Base-by-base conservation (phyloP, 2,329 filamentous ascomycete genomes). In the Neofusicoccum umdonicola region DNA sequence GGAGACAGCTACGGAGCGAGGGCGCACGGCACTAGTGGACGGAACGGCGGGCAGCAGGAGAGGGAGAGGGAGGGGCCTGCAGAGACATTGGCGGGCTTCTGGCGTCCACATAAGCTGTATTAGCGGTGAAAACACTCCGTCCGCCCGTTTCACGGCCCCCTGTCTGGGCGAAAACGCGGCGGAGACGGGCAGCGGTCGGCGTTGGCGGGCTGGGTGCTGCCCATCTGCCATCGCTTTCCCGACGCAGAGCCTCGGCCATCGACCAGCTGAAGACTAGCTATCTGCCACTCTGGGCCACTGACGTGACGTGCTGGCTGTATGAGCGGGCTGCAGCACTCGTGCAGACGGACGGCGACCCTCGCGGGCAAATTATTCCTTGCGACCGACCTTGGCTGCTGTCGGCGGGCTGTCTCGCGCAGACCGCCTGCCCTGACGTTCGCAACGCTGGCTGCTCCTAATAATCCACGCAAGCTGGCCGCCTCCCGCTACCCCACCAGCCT, bases 81-180 rank as follows among this genome's bases (percentile, higher is more conserved):
- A 42, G 65, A 34, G 35, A 34, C 69, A 2, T 69, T 76, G 56
- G 70, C 69, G 11, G 72, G 76, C 4, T 82, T 82, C 69, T 82
- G 80, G 80, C 77, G 75, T 68, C 79, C 79, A 12, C 75, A 82
- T 67, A 78, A 68, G 63, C 66, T 82, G 65, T 82, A 82, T 69
- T 82, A 73, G 79, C 13, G 47, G 19, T 47, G 42, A 48, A 64
- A 57, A 58, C 19, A 42, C 27, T 47, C 56, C 56, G 56, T 19
- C 41, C 56, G 56, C 56, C 56, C 56, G 56, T 45, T 60, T 27
- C 41, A 15, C 31, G 42, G 41, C 35, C 54, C 61, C 47, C 39
- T 45, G 27, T 45, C 31, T 45, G 34, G 47, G 39, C 61, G 48
- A 63, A 63, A 63, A 61, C 45, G 37, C 56, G 39, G 54, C 63